These are phyloP conservation scores for Eucalyptus erythrocorys DNA, from an alignment of 345 rosid genomes.

Conservation along the genomic window DNA sequence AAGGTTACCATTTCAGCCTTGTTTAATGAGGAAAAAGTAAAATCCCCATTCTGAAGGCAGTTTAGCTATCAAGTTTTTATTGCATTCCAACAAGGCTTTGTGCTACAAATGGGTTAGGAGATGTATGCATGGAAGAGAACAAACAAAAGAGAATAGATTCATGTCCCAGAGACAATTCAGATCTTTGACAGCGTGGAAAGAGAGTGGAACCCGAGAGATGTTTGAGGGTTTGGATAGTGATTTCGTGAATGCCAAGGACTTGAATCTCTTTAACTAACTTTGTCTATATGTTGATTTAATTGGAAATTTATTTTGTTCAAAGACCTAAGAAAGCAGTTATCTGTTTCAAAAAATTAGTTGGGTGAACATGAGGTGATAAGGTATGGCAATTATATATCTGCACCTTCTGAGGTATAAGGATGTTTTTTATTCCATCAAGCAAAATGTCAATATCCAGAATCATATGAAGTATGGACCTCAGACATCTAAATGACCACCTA, in stretches of 20 bases:
- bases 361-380: background rate
- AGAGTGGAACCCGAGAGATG: background rate
- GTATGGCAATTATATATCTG: background rate
- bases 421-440: background rate
- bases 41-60: background rate
- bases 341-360: background rate
- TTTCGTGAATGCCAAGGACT: background rate
- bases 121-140: background rate
- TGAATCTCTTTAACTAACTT: background rate
- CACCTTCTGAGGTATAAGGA: background rate
- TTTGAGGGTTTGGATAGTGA: background rate
- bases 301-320: background rate
- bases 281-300: background rate
- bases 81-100: background rate
- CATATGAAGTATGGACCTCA: background rate
- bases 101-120: background rate
- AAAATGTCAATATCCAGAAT: background rate
- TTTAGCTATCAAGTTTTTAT: background rate
- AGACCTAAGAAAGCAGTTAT: background rate
- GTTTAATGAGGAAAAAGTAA: background rate
- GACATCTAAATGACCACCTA: background rate
- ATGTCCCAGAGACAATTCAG: background rate
- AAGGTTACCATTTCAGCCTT: background rate
- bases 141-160: background rate
- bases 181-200: background rate